These are phyloP conservation scores for Asterella californica DNA, from an alignment of 225 moss, liverwort and hornwort species.

Conservation along the genomic window DNA sequence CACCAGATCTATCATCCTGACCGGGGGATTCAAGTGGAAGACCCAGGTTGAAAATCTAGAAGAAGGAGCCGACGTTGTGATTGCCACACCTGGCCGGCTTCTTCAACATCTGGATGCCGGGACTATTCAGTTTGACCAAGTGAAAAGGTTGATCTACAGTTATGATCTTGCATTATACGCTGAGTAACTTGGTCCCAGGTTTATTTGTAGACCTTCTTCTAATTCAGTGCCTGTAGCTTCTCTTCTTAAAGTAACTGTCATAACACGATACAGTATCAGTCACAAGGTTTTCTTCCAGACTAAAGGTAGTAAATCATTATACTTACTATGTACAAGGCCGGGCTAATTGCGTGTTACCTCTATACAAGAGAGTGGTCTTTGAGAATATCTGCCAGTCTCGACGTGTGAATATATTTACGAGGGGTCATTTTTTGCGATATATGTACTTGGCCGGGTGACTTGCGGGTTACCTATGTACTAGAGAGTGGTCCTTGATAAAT, in stretches of 20 bases:
- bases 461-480: no score
- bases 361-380: no score
- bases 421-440: no score
- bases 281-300: not conserved
- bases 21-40: conserved; percentile 99
- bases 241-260: not conserved
- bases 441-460: no score
- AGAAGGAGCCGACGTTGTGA: conserved; percentile 77
- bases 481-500: no score
- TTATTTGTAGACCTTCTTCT: not conserved
- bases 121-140: conserved; percentile 70
- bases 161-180: not conserved
- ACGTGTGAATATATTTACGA: no score
- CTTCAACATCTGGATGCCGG: conserved; percentile 86
- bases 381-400: no score
- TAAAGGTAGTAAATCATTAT: no score
- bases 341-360: no score
- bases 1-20: conserved; percentile 81
- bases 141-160: conserved; percentile 49
- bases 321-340: no score
- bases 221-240: not conserved
- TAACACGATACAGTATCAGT: not conserved
- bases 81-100: conserved; percentile 96
- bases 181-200: not conserved
- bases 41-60: conserved; percentile 89